These are phyloP conservation scores for Neurospora sp. DNA, from an alignment of 495 filamentous ascomycete species.

Conservation along the genomic window DNA sequence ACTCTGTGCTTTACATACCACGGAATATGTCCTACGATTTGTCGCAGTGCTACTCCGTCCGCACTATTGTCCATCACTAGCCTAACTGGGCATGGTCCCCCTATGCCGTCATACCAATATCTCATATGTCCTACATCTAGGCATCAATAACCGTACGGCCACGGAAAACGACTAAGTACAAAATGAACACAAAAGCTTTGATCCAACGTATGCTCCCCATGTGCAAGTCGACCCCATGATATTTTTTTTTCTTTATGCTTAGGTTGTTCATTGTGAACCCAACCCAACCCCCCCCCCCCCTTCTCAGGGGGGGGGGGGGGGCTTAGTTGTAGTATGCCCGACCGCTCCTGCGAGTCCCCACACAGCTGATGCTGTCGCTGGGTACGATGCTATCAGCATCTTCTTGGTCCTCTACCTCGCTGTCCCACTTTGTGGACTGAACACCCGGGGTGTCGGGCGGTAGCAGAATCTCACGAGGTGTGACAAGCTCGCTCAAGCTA, in stretches of 20 bases:
- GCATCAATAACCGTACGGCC: background rate
- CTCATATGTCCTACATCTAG: background rate
- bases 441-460: conserved; percentile 35
- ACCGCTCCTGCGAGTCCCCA: conserved; percentile 36
- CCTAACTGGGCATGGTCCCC: background rate
- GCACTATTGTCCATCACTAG: background rate
- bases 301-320: no score
- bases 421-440: conserved; percentile 18
- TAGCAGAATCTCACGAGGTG: conserved; percentile 33
- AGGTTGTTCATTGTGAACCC: background rate
- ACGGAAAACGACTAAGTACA: background rate
- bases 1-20: background rate
- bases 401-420: conserved; percentile 7
- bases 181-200: background rate
- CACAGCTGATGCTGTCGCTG: conserved; percentile 58
- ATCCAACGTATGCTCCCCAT: background rate
- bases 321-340: conserved; percentile 9
- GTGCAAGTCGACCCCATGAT: background rate
- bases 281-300: no score
- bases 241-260: background rate
- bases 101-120: background rate
- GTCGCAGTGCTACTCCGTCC: background rate
- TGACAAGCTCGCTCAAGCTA: conserved; percentile 4
- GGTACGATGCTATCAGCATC: conserved; percentile 44
- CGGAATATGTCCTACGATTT: background rate